phyloP scores from a whole-genome alignment of 169 alveolate genomes.

The Eimeria zaria region DNA sequence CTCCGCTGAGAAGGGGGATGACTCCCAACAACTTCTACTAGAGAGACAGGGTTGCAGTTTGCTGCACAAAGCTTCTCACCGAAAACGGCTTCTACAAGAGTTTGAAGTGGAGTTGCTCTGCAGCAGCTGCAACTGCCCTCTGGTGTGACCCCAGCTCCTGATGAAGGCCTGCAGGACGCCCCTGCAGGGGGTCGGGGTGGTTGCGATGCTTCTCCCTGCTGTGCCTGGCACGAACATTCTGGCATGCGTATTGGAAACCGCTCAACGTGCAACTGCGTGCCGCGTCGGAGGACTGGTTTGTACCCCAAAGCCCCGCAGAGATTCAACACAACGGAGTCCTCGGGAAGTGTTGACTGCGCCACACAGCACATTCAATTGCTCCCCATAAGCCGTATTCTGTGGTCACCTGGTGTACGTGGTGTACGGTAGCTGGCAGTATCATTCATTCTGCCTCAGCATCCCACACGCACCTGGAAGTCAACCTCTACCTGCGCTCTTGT shows the following conservation, averaged over 20 bases:
- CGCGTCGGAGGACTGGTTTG: constrained; percentile 62
- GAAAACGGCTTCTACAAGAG: constrained; percentile 51
- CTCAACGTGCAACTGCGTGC: constrained; percentile 64
- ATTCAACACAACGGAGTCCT: constrained; percentile 2
- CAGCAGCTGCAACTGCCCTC: constrained; percentile 64
- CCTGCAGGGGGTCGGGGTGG: background rate
- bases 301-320: constrained; percentile 57
- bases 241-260: constrained; percentile 38
- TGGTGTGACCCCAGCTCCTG: background rate
- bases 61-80: constrained; percentile 63
- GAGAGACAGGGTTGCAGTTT: constrained; percentile 33
- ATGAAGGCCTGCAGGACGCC: background rate
- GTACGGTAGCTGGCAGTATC: background rate
- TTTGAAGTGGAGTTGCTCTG: constrained; percentile 55
- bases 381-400: background rate
- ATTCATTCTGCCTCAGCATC: background rate
- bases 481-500: constrained; percentile 7
- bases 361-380: background rate
- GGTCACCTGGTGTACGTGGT: background rate
- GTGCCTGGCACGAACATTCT: constrained; percentile 23
- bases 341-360: constrained; percentile 62
- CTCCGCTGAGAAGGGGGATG: constrained; percentile 60
- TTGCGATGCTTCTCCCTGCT: background rate
- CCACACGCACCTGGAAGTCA: constrained; percentile 41
- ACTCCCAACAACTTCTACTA: constrained; percentile 58